Base-by-base conservation (phyloP, 202 grass and related monocot species). In the Carex arenaria region DNA sequence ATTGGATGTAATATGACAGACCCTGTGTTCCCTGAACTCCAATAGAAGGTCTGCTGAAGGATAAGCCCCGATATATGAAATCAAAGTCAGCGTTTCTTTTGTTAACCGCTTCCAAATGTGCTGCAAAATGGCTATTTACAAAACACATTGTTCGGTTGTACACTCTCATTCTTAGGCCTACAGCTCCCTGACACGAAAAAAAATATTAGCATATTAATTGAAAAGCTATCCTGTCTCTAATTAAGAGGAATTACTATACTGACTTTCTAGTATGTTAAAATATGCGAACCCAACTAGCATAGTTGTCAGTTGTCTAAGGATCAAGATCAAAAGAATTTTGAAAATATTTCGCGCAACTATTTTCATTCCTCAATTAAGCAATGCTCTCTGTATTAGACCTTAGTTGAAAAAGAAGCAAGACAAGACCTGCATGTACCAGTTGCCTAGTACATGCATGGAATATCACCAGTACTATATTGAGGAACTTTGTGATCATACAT, bases 131-230 rank as follows among this genome's bases (percentile, higher is more conserved):
- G 81, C 92, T 94, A 80, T 94, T 95, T 75, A 95, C 93, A 78
- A 98, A 98, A 85, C 92, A 98, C 88, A 98, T 93, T 83, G 87
- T 84, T 55, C 91, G 90, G 78, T 95, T 86, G 73, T 98, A 93
- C 69, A 98, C 91, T 89, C 93, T 98, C 90, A 98, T 98, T 86
- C 89, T 98, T 86, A 98, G 87, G 61, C 96, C 96, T 89, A 98
- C 96, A 86, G 93, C 93, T 89, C 96, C 91, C 96, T 98, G 88
- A 81, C 43, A 68, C n/a, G 62, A 4, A 73, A 86, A 12, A 87
- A 85, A 82, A 4, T 61, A 61, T 88, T 64, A 49, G 81, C 71
- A 90, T 77, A 72, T 73, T 72, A 66, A 78, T 55, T 55, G 10
- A 72, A 72, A 3, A 20, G 34, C n/a, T 14, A 72, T 47, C 11